phyloP scores from a whole-genome alignment of 371 early-diverging fungal species.

The Lichtheimia ornata region DNA sequence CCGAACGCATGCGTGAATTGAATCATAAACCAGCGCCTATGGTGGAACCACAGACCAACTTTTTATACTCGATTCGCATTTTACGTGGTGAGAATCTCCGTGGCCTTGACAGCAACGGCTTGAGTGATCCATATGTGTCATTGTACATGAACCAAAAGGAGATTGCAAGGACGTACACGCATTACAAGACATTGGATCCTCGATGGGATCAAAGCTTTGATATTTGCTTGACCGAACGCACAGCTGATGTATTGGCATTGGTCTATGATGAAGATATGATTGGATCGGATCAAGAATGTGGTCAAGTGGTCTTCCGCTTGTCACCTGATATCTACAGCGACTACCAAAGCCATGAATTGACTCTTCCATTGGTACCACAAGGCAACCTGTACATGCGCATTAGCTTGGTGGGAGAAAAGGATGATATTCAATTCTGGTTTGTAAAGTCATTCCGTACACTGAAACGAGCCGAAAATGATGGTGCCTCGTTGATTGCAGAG shows the following conservation, averaged over 20 bases:
- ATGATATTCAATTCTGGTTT: slow-evolving; percentile 93
- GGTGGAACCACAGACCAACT: slow-evolving; percentile 33
- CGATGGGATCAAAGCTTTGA: slow-evolving; percentile 93
- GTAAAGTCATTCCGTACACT: slow-evolving; percentile 79
- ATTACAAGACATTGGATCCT: slow-evolving; percentile 77
- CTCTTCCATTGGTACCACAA: slow-evolving; percentile 81
- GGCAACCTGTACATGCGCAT: slow-evolving; percentile 83
- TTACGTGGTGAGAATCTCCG: slow-evolving; percentile 58
- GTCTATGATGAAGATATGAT: slow-evolving; percentile 79
- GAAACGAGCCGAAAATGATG: slow-evolving; percentile 71
- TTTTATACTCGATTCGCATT: slow-evolving; percentile 54
- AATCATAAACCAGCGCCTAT: slow-evolving; percentile 5
- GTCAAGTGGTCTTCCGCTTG: slow-evolving; percentile 63
- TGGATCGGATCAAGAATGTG: slow-evolving; percentile 79
- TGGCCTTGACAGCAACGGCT: slow-evolving; percentile 59
- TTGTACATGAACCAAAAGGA: slow-evolving; percentile 55
- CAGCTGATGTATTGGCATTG: slow-evolving; percentile 63
- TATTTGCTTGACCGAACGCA: slow-evolving; percentile 58
- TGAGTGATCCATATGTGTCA: slow-evolving; percentile 75
- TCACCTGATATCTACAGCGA: slow-evolving; percentile 61
- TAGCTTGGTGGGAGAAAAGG: slow-evolving; percentile 89
- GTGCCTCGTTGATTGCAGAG: slow-evolving; percentile 72
- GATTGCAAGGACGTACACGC: slow-evolving; percentile 63
- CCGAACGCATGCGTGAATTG: slow-evolving; percentile 45
- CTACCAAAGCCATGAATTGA: slow-evolving; percentile 81